Conservation (phyloP, 2,329 filamentous ascomycete genomes). For the Cercospora janseana region DNA sequence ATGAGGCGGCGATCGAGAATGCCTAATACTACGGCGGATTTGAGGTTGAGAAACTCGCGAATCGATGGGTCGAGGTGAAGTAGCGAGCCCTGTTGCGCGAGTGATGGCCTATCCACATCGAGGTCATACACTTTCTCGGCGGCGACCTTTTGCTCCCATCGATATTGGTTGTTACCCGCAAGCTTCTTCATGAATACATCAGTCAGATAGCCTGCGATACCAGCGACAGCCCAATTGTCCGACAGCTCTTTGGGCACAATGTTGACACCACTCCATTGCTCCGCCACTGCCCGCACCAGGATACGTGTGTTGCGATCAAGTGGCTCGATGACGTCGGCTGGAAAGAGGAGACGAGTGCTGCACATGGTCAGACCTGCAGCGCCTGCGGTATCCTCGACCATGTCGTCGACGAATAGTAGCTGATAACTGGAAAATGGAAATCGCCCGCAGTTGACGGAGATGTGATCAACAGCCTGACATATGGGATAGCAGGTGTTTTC, state of each 20-base stretch:
- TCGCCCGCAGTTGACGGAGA: constrained; percentile 81
- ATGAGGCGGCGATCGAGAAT: constrained; percentile 88
- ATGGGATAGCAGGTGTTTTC: constrained; percentile 83
- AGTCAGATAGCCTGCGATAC: constrained; percentile 91
- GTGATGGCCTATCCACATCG: constrained; percentile 77
- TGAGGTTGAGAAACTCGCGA: constrained; percentile 83
- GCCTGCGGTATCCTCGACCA: constrained; percentile 70
- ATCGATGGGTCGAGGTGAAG: constrained; percentile 82
- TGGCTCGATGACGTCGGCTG: constrained; percentile 79
- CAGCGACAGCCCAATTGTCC: constrained; percentile 87
- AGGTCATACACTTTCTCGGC: constrained; percentile 78
- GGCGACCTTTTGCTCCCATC: constrained; percentile 82
- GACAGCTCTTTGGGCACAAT: constrained; percentile 77
- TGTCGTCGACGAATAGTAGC: constrained; percentile 89
- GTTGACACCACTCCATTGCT: constrained; percentile 92
- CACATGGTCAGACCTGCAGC: constrained; percentile 83
- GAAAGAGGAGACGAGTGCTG: constrained; percentile 81
- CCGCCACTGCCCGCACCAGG: constrained; percentile 79
- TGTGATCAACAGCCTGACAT: constrained; percentile 84
- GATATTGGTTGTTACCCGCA: constrained; percentile 91
- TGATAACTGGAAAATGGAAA: constrained; percentile 94
- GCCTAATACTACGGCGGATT: constrained; percentile 86
- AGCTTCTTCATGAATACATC: constrained; percentile 87
- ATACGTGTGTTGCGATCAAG: constrained; percentile 77
- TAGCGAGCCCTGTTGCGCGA: constrained; percentile 74